phyloP scores from a whole-genome alignment of 2,329 filamentous ascomycete genomes.

The Cladosporium austrohemisphaericum region DNA sequence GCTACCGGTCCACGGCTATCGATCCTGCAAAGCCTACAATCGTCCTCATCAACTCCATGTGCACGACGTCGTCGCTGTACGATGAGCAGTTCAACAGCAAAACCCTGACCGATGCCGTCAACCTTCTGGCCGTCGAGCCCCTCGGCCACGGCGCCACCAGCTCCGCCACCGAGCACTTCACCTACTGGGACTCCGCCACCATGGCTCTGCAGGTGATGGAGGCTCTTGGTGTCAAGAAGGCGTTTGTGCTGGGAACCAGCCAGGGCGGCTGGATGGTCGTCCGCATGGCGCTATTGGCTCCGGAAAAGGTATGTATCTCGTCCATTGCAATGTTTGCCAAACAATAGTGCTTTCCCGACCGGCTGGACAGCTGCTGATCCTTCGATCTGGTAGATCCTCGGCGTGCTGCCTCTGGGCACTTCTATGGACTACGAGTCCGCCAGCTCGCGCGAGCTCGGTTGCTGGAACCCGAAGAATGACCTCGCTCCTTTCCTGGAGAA shows the following conservation, averaged over 20 bases:
- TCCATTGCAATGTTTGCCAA: background rate
- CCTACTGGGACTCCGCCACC: constrained; percentile 52
- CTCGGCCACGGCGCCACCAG: constrained; percentile 51
- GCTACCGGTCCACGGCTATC: constrained; percentile 41
- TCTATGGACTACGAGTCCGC: constrained; percentile 48
- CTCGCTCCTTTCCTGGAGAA: constrained; percentile 27
- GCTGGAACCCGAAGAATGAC: constrained; percentile 42
- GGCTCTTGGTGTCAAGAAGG: constrained; percentile 38
- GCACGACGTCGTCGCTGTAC: constrained; percentile 42
- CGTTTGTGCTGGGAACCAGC: constrained; percentile 48
- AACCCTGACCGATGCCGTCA: constrained; percentile 34
- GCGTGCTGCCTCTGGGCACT: constrained; percentile 50
- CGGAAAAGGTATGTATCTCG: constrained; percentile 35
- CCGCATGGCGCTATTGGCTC: constrained; percentile 48
- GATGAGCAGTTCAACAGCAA: constrained; percentile 21
- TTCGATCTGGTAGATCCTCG: constrained; percentile 38
- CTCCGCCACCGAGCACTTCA: constrained; percentile 43
- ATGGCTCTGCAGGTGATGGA: constrained; percentile 40
- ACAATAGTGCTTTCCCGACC: background rate
- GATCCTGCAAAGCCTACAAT: constrained; percentile 44
- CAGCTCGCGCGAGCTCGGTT: constrained; percentile 41
- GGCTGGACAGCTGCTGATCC: background rate
- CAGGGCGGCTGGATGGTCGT: constrained; percentile 51
- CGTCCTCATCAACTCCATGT: constrained; percentile 49
- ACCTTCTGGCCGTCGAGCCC: constrained; percentile 50